phyloP scores from a whole-genome alignment of 148 eudicot species.

The Vaccinium corymbosum region DNA sequence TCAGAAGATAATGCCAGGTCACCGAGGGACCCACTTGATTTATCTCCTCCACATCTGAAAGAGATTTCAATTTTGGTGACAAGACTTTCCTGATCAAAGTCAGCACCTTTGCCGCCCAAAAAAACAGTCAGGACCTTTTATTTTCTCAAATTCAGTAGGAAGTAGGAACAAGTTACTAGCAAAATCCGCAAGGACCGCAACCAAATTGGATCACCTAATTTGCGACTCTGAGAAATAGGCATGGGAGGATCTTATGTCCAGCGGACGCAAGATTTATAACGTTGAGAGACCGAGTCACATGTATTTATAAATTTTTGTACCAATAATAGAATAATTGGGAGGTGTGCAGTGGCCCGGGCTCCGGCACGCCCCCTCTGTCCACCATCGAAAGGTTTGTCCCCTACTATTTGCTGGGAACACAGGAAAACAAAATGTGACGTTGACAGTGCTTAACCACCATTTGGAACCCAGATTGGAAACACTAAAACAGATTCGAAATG shows the following conservation, averaged over 20 bases:
- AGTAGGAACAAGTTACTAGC: neutral
- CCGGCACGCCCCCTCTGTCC: no score
- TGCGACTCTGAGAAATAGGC: neutral
- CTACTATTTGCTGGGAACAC: no score
- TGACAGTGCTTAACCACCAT: neutral
- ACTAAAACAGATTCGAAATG: neutral
- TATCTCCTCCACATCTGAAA: neutral
- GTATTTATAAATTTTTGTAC: no score
- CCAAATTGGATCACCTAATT: neutral
- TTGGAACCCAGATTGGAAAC: neutral
- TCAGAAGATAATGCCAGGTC: neutral
- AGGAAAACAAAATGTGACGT: neutral
- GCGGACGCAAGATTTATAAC: no score
- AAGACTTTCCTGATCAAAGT: neutral
- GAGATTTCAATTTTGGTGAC: neutral
- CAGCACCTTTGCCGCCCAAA: no score
- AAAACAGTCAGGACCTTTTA: neutral
- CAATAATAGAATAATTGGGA: no score
- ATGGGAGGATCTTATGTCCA: neutral
- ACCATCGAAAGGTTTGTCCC: no score
- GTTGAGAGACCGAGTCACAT: no score
- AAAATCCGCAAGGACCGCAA: neutral
- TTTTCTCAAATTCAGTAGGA: neutral
- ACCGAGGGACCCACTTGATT: neutral
- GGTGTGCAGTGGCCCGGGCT: no score